Base-by-base conservation (phyloP, 2,329 filamentous ascomycete species). In the Rhinocladiella similis region DNA sequence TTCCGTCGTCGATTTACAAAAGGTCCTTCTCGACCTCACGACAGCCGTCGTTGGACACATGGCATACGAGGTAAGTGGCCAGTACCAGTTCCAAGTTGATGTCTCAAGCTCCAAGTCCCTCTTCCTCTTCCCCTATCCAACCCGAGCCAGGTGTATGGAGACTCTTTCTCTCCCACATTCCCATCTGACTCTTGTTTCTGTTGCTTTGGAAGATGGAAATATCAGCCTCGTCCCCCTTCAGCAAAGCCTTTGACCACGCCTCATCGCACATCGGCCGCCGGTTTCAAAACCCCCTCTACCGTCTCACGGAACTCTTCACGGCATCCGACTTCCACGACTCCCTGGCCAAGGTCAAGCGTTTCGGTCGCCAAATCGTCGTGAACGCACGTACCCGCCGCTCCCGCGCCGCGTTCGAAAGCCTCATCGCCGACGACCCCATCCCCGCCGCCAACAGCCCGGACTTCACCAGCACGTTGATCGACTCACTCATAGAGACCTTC, bases 271-370 rank as follows among this genome's bases (percentile, higher is more conserved):
- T 82, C 0, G 82, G 83, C 2, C 76, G 83, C 49, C 78, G 85
- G 3, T 87, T 88, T 56, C 84, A 87, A 66, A 87, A 87, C 59
- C 85, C 85, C 0, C 70, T 87, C 0, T 88, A 83, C 82, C 74
- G 73, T 36, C 25, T 85, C 43, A 86, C 81, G 1, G 85, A 87
- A 64, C 56, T 78, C 0, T 67, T 86, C n/a, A 71, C 77, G 2
- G 77, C 81, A 1, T 60, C 65, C 13, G 71, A 67, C 22, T 75
- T 87, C 48, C 77, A 80, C 54, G 70, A 69, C 3, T 78, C 82
- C 1, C 68, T 87, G 3, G 61, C 67, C 16, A 70, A 73, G 5
- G 77, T 87, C 42, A 82, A 80, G 56, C 70, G 70, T 0, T 85
- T 84, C 63, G 84, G 85, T n/a, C 68, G 72, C 1, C 71, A 71